Evolutionary conservation across 768 basidiomycete genomes (phyloP), one percentile per base, ranked within the genome.

Genomic region (Strobilomyces dryophilus): DNA sequence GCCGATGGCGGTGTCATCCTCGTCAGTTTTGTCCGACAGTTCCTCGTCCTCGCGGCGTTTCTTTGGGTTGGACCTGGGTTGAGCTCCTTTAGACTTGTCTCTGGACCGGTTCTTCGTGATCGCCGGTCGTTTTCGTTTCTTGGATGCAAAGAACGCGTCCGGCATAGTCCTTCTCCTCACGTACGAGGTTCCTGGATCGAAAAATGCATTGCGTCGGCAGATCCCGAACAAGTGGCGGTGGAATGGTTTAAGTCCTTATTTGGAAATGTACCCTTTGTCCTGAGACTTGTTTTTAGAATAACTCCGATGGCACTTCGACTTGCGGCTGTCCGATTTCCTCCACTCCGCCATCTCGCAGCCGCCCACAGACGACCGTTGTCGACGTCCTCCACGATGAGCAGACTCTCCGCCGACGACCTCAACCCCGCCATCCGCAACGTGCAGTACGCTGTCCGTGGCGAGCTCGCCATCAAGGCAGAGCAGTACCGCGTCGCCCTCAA

Each of bases 361-460:
- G 20, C 48, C 20, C 48, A 21, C 27, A 55, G 37, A 12, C 54
- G 34, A 51, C 36, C 34, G 5, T 44, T 51, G 29, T 8, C 29
- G 32, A 54, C 56, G 14, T 20, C 54, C 40, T 41, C 55, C 36
- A 61, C 58, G 3, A 85, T 84, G 83, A 76, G 73, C 56, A 72
- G 75, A 21, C 80, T 95, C 60, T 82, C 87, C 32, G 57, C 80
- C 54, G 78, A 85, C 50, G 78, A 82, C 39, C 82, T 98, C 70
- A 98, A 97, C 73, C 91, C 88, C 3, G 76, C 84, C 53, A 78
- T 97, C 44, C 79, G 83, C 66, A 84, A 90, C 47, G 97, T 98
- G 48, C 82, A 97, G 70, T 99, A 99, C 68, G 95, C 95, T 51
- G 95, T 99, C 27, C 90, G 95, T 50, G 95, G 97, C 45, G 95